phyloP scores from a whole-genome alignment of 2,329 filamentous ascomycete genomes.

The Penicillium occitanis region DNA sequence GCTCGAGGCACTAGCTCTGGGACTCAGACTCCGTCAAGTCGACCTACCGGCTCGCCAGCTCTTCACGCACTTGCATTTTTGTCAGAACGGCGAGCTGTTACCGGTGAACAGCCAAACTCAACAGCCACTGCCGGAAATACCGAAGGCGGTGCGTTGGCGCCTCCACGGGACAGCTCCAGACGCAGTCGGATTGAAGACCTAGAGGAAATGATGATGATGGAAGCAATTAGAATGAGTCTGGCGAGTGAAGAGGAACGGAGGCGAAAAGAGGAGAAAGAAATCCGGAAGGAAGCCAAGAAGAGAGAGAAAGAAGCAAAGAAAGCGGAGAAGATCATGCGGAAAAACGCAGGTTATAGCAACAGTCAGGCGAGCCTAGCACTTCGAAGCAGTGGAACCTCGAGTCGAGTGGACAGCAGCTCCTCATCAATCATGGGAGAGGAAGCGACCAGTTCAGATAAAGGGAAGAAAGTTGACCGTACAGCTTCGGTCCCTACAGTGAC shows the following conservation, averaged over 20 bases:
- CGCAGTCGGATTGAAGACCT: constrained; percentile 76
- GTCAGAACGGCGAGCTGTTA: constrained; percentile 42
- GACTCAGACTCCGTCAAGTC: constrained; percentile 35
- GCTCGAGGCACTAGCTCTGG: constrained; percentile 39
- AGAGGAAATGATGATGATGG: constrained; percentile 98
- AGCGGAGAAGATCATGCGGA: constrained; percentile 66
- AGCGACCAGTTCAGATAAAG: constrained; percentile 54
- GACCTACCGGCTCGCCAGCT: constrained; percentile 35
- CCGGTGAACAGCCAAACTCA: constrained; percentile 31
- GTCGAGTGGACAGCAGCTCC: constrained; percentile 39
- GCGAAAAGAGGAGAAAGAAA: constrained; percentile 77
- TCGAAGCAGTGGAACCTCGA: constrained; percentile 43
- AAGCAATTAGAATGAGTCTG: constrained; percentile 88
- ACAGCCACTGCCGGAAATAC: background rate
- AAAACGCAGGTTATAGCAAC: constrained; percentile 53
- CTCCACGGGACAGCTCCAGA: constrained; percentile 54
- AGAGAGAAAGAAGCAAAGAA: constrained; percentile 83
- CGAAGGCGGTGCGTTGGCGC: constrained; percentile 39
- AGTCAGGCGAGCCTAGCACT: constrained; percentile 66
- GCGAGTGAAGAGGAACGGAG: constrained; percentile 91
- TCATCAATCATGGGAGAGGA: constrained; percentile 42
- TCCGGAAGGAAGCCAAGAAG: constrained; percentile 78
- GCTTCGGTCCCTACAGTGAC: constrained; percentile 24
- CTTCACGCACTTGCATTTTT: constrained; percentile 50
- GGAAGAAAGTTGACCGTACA: constrained; percentile 66